Base-by-base conservation (phyloP, 768 basidiomycete species). In the Crepidotus variabilis region DNA sequence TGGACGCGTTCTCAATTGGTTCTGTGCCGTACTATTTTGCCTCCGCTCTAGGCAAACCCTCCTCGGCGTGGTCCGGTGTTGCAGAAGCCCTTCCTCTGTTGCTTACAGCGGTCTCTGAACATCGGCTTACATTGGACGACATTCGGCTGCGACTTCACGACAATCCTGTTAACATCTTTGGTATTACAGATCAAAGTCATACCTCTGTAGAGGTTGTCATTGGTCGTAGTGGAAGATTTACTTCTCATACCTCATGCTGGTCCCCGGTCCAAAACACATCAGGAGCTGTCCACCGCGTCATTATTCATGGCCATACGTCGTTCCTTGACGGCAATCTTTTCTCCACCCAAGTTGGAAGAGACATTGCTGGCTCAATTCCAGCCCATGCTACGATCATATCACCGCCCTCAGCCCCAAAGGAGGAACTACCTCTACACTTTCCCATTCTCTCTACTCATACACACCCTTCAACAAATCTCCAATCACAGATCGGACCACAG, bases 161-260 rank as follows among this genome's bases (percentile, higher is more conserved):
- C 65, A 98, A 97, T 70, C 96, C 97, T 1, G 82, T 90, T 18
- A 80, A 84, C 39, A 98, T 99, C 67, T 97, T 98, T 68, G 88
- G 87, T 33, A 79, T 98, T 11, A 87, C 92, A 0, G 93, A 97
- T 60, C 92, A 93, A 66, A 67, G 81, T 5, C 82, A 92, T 58
- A 94, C 94, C 0, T 88, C 87, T 60, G 91, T 97, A 35, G 97
- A 99, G 67, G 92, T 99, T 47, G 92, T 95, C 60, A 75, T 97
- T 23, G 90, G 92, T 55, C 85, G 97, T 51, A 80, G 78, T 55
- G 77, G 80, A 18, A 72, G 75, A 45, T 92, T 91, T 68, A 69
- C 67, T 13, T 71, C 74, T 52, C 75, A 77, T 21, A 65, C 72
- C 6, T 71, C 71, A 20, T 76, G 75, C 51, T 99, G 96, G 96